Evolutionary conservation across 2,329 filamentous ascomycete genomes (phyloP), one percentile per base, ranked within the genome.

Genomic region (Aspergillus melleus): DNA sequence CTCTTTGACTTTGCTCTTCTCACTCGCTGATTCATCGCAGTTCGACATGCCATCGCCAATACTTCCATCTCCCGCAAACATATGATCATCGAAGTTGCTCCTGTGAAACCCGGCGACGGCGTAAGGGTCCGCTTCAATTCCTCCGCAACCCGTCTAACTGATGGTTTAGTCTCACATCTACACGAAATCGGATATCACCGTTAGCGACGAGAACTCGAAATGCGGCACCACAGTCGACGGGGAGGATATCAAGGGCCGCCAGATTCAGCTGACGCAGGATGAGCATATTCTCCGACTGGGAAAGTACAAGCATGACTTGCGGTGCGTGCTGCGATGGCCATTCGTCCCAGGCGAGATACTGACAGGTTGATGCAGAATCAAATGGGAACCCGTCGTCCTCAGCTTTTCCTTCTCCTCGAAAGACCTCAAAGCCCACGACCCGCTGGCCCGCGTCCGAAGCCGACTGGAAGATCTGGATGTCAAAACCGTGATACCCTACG

Each of bases 11-110:
- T 9, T 20, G 39, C 49, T 29, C 58, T 44, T 49, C 47, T 52
- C 8, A 49, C 14, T 57, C 36, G 44, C 49, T 54, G 20, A 20
- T 65, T 36, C 16, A 5, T 8, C 6, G 19, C 16, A 90, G 88
- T 85, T 57, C 86, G 86, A 3, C 86, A 90, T 66, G 87, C 85
- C 24, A 90, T 96, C 66, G 85, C 88, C 6, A 85, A 95, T 70
- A 91, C 90, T 70, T 90, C 89, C 1, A 90, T 99, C 52, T 99
- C 95, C 32, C 85, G 94, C 58, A 91, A 95, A 70, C 95, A 99
- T 76, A 79, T 97, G 64, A 88, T 88, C 32, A 88, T 99, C 54
- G 83, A 87, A 47, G 86, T 98, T 6, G 86, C 84, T 51, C 68
- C 78, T 0, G 88, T 94, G 42, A 77, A 81, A 46, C 78, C 87